Base-by-base conservation (phyloP, 176 grass and related monocot genomes). In the Aegilops speltoides region DNA sequence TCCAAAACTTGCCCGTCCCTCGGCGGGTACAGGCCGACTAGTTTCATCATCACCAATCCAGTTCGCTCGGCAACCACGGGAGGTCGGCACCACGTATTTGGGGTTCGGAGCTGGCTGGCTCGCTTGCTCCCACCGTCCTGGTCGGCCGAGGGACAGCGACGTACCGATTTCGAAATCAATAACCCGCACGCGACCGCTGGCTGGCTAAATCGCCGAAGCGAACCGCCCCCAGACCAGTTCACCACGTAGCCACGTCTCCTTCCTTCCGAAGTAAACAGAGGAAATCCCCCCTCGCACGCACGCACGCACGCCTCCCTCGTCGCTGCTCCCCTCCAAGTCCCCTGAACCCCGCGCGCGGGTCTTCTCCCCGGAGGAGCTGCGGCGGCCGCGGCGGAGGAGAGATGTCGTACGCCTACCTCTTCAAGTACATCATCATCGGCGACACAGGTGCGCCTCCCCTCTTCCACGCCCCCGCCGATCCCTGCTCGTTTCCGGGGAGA, bases 381-480 rank as follows among this genome's bases (percentile, higher is more conserved):
- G 16, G 7, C 67, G 24, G 32, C 33, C 11, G 13, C 13, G 73
- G 13, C 4, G 76, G 9, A 6, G 71, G 2, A 22, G 63, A 77
- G 63, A 96, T 98, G 96, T 98, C 93, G 84, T 98, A 96, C 88
- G 96, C 93, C 67, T 98, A 98, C 83, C 90, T 96, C 83, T 98
- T 98, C 93, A 98, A 98, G 77, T 98, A 98, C 82, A 98, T 98
- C 91, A 94, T 98, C 90, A 98, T 98, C 93, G 92, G 96, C 62
- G 93, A 98, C 75, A 98, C 96, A 86, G 96, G 96, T 38, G 1
- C 46, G 4, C 87, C 19, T 10, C 11, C 54, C 6, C 0, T 0
- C 12, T 36, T 2, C 25, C 52, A 19, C 52, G 14, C n/a, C 25
- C 17, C 73, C 19, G 16, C 1, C 23, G 43, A 46, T 14, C 43